Evolutionary conservation across 2,329 filamentous ascomycete genomes (phyloP), one percentile per base, ranked within the genome.

Genomic region (Epichloe typhina): DNA sequence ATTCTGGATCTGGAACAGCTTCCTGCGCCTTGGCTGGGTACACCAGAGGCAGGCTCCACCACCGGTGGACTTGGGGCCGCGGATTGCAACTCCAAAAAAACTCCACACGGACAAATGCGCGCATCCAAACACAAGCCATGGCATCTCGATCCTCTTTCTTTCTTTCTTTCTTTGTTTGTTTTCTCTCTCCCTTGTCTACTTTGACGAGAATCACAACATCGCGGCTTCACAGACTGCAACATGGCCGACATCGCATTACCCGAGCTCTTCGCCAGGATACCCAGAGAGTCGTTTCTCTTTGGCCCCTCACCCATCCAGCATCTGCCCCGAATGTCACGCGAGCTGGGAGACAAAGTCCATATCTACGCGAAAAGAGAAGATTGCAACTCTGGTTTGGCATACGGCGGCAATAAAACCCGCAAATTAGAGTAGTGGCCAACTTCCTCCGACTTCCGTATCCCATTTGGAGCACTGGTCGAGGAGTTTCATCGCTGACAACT

Each of bases 151-250:
- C 26, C 7, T 26, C 26, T 23, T 5, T 5, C 5, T 6, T 23
- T 23, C 23, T 23, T 6, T 6, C 21, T 23, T 6, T 88, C 88
- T 4, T 23, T 6, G 5, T 19, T 19, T 19, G 2, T 19, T 19
- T 19, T 19, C 19, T 19, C 19, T 23, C 5, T 23, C 23, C 6
- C 23, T 26, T 26, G 26, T 3, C 7, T 26, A 26, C 26, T 3
- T 26, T 26, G 6, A 26, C 7, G 26, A 26, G 26, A 26, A 26
- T 26, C 2, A 31, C 7, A 31, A 9, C 3, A 3, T 3, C 26
- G 26, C 49, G 90, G 96, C 60, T 85, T 96, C 69, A 95, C 95
- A 67, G 75, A 81, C 23, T 95, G 83, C 33, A 44, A 12, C 47
- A 49, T 49, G 47, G 47, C 47, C 33, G 31, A 33, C 0, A 2